Percentiles rank a stretch among this genome's conserved stretches.
Evolutionary conservation across 768 basidiomycete genomes (phyloP).

Genomic region (Pholiota conissans): DNA sequence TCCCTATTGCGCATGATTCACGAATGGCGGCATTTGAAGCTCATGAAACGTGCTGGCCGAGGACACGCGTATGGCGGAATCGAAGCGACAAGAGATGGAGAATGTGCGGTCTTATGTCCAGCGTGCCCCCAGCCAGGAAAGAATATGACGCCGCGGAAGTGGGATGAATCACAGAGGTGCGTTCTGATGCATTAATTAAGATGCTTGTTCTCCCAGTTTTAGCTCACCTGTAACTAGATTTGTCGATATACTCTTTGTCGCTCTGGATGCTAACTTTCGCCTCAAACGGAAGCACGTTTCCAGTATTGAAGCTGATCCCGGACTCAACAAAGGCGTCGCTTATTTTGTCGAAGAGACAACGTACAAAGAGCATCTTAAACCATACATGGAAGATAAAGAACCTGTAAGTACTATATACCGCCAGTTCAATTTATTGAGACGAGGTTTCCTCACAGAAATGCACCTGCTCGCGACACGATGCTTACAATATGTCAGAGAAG

Average conservation of each 20-base stretch:
- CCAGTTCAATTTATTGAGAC: no score
- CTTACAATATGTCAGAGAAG: background rate
- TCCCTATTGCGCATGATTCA: slow-evolving; percentile 2
- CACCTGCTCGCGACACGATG: background rate
- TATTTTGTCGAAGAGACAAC: background rate
- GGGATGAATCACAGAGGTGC: background rate
- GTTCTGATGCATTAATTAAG: background rate
- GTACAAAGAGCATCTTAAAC: background rate
- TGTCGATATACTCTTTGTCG: background rate
- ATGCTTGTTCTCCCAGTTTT: no score
- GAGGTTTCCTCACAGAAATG: background rate
- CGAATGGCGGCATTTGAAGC: slow-evolving; percentile 2
- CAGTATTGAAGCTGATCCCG: background rate
- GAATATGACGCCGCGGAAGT: background rate
- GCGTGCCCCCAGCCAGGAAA: slow-evolving; percentile 9
- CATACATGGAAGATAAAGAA: background rate
- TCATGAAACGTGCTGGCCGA: slow-evolving; percentile 7
- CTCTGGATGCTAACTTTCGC: background rate
- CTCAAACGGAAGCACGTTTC: background rate
- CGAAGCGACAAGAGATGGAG: background rate
- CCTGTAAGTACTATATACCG: background rate
- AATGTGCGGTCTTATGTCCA: slow-evolving; percentile 10
- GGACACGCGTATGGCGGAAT: background rate
- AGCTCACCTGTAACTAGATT: background rate
- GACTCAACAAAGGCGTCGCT: background rate